These are phyloP conservation scores for Nyctanthes arbortristis DNA, from an alignment of 257 asterid species.

Conservation along the genomic window DNA sequence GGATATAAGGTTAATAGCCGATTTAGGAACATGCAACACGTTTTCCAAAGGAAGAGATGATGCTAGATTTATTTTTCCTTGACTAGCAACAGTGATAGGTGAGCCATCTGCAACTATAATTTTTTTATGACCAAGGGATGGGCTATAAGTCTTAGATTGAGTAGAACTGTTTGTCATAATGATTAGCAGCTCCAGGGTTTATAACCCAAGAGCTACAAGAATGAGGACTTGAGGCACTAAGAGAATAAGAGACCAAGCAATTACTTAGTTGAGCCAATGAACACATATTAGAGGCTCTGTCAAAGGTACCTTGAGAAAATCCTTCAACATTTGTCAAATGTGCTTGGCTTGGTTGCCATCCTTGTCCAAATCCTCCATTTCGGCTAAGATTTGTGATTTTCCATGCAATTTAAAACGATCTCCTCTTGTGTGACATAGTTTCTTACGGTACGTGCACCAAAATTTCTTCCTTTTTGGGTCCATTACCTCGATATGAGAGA, in stretches of 20 bases:
- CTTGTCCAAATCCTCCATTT: neutral
- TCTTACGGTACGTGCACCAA: constrained; percentile 10
- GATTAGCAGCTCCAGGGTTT: constrained; percentile 1
- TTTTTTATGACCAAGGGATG: constrained; percentile 2
- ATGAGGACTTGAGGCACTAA: neutral
- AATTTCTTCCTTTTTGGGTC: too few species aligned
- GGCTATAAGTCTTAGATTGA: neutral
- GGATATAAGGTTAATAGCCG: neutral
- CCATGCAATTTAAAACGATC: neutral
- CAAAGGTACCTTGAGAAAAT: neutral
- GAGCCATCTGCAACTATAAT: constrained; percentile 8
- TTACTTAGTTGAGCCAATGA: neutral
- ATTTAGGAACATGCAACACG: constrained; percentile 9
- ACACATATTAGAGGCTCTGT: neutral
- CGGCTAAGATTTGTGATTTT: neutral
- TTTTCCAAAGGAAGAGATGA: neutral
- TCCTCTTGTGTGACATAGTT: neutral
- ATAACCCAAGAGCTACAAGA: constrained; percentile 1
- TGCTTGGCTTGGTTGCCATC: neutral
- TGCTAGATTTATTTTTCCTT: neutral
- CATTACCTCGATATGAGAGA: neutral
- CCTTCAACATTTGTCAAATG: neutral
- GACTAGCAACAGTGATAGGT: neutral
- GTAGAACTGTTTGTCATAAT: neutral
- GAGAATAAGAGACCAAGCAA: neutral